These are phyloP conservation scores for Kernera saxatilis DNA, from an alignment of 345 rosid species.

Conservation along the genomic window DNA sequence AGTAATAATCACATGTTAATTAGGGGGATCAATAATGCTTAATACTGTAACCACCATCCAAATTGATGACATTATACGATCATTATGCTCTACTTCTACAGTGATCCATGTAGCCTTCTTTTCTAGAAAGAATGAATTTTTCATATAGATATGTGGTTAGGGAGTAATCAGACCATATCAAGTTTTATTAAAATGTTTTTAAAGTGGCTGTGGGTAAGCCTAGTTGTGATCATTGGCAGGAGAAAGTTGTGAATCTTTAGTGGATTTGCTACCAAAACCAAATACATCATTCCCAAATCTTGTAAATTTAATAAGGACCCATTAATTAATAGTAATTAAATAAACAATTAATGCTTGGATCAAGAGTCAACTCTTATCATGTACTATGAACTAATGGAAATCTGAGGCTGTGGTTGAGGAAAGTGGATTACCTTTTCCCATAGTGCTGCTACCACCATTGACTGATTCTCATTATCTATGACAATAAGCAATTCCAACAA, in stretches of 20 bases:
- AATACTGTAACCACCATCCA: constrained; percentile 19
- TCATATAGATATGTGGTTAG: constrained; percentile 8
- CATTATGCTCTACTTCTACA: constrained; percentile 4
- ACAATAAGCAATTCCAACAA: background rate
- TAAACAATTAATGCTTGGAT: background rate
- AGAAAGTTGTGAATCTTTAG: constrained; percentile 12
- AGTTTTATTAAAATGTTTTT: background rate
- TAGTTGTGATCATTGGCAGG: constrained; percentile 10
- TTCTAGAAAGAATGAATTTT: background rate
- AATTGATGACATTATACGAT: constrained; percentile 6
- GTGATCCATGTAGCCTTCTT: background rate
- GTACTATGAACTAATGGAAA: constrained; percentile 8
- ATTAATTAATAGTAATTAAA: background rate
- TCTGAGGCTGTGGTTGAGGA: constrained; percentile 17
- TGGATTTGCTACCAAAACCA: constrained; percentile 25
- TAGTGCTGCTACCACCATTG: constrained; percentile 26
- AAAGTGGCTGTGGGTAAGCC: constrained; percentile 9
- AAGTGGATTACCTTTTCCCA: constrained; percentile 20
- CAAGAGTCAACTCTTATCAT: constrained; percentile 28
- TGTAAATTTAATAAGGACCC: background rate
- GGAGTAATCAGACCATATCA: background rate
- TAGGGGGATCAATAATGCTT: background rate
- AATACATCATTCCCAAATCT: constrained; percentile 11
- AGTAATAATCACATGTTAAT: constrained; percentile 17
- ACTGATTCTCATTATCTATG: background rate